Evolutionary conservation across 805 yeast genomes (phyloP).

Genomic region (Cyberlindnera bimundalis): DNA sequence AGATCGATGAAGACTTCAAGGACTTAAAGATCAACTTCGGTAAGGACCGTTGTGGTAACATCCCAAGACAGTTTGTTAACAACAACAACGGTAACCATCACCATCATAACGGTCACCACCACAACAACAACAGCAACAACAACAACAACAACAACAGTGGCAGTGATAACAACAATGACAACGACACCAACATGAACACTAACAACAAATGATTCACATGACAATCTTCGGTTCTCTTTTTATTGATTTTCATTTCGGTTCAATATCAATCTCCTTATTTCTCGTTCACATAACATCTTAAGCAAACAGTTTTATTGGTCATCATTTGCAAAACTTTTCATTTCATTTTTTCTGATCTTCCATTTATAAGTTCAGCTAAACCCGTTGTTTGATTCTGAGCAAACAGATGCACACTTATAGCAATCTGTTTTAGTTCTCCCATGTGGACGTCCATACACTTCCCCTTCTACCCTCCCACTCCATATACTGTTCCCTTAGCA

Average conservation of each 20-base stretch:
- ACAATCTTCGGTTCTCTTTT: not conserved
- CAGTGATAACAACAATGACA: too few relatives aligned
- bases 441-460: not conserved
- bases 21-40: constrained; percentile 85
- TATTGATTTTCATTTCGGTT: not conserved
- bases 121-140: not conserved
- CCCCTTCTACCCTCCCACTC: not conserved
- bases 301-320: not conserved
- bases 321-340: not conserved
- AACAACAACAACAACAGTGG: not conserved
- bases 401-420: too few relatives aligned
- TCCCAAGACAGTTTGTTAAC: constrained; percentile 66
- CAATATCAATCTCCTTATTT: not conserved
- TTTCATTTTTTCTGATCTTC: not conserved
- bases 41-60: constrained; percentile 92
- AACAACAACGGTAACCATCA: constrained; percentile 8
- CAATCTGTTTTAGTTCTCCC: not conserved
- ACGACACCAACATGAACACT: too few relatives aligned
- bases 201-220: not conserved
- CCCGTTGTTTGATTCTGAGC: constrained; percentile 1
- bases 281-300: not conserved
- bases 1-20: constrained; percentile 65
- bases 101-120: not conserved
- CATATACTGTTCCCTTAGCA: not conserved
- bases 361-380: too few relatives aligned